A percentile compares a stretch with the other conserved stretches of the same genome.
Conservation (phyloP, 2,329 filamentous ascomycete species). For the Rhynchosporium secalis region DNA sequence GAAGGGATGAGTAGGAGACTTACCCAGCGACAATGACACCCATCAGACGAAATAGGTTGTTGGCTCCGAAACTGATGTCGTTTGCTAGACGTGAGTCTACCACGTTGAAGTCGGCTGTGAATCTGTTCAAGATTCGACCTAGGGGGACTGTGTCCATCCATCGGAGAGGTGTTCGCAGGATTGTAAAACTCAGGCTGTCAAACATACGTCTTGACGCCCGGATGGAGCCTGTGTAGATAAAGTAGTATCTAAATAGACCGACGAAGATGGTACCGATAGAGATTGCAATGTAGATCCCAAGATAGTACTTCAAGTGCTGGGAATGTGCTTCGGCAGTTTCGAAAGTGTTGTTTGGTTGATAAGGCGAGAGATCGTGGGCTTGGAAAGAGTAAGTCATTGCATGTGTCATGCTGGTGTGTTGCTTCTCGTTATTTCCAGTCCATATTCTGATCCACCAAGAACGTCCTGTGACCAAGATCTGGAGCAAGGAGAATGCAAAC, state of each 20-base stretch:
- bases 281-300: slow-evolving; percentile 65
- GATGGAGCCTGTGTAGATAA: slow-evolving; percentile 64
- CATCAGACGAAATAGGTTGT: slow-evolving; percentile 60
- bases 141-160: slow-evolving; percentile 81
- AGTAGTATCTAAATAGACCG: slow-evolving; percentile 62
- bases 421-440: slow-evolving; percentile 50
- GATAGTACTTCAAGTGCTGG: slow-evolving; percentile 59
- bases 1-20: slow-evolving; percentile 30
- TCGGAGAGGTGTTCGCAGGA: slow-evolving; percentile 71
- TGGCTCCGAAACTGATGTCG: slow-evolving; percentile 60
- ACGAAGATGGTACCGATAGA: slow-evolving; percentile 57
- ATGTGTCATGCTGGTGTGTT: slow-evolving; percentile 31
- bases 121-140: slow-evolving; percentile 74
- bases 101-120: slow-evolving; percentile 74
- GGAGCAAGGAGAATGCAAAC: slow-evolving; percentile 54
- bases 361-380: slow-evolving; percentile 44
- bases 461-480: slow-evolving; percentile 55
- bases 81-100: slow-evolving; percentile 68
- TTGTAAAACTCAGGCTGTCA: slow-evolving; percentile 61
- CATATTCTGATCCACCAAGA: slow-evolving; percentile 67
- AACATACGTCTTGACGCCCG: slow-evolving; percentile 70
- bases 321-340: slow-evolving; percentile 8
- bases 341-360: slow-evolving; percentile 13
- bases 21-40: slow-evolving; percentile 65
- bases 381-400: slow-evolving; percentile 46